Percentiles rank a stretch among this genome's conserved stretches.
Conservation (phyloP, 1,284 basidiomycete genomes). For the Singerocomus inundabilis region DNA sequence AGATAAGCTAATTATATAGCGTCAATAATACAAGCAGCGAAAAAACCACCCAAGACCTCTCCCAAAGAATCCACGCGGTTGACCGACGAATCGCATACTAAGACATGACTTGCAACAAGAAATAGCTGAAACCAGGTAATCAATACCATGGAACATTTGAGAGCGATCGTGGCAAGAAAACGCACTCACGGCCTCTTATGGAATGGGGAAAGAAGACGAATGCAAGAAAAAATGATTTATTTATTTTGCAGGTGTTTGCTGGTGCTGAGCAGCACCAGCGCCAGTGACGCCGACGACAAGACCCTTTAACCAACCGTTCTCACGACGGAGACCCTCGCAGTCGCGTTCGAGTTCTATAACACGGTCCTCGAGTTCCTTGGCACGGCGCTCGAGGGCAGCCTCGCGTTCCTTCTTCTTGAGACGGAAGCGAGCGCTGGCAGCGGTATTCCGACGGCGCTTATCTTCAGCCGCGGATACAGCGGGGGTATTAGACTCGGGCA, state of each 20-base stretch:
- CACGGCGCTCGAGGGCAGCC: conserved; percentile 84
- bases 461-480: conserved; percentile 66
- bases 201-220: not conserved
- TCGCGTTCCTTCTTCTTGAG: conserved; percentile 99
- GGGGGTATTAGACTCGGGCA: conserved; percentile 22
- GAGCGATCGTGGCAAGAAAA: not conserved
- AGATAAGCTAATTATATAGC: conserved; percentile 6
- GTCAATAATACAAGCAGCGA: conserved; percentile 22
- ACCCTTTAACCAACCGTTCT: conserved; percentile 95
- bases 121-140: conserved; percentile 7
- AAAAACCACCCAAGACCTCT: too few relatives aligned
- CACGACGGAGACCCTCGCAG: conserved; percentile 85
- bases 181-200: conserved; percentile 6
- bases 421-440: conserved; percentile 95
- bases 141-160: not conserved
- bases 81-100: not conserved
- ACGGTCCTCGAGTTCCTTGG: conserved; percentile 86
- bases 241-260: conserved; percentile 25
- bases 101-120: not conserved
- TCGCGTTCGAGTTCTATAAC: conserved; percentile 86
- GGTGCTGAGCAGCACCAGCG: conserved; percentile 41
- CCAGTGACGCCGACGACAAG: conserved; percentile 88
- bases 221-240: not conserved
- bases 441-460: conserved; percentile 94
- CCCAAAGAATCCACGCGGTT: not conserved